Base-by-base conservation (phyloP, 2,329 filamentous ascomycete genomes). In the Hypoxylon sp. region DNA sequence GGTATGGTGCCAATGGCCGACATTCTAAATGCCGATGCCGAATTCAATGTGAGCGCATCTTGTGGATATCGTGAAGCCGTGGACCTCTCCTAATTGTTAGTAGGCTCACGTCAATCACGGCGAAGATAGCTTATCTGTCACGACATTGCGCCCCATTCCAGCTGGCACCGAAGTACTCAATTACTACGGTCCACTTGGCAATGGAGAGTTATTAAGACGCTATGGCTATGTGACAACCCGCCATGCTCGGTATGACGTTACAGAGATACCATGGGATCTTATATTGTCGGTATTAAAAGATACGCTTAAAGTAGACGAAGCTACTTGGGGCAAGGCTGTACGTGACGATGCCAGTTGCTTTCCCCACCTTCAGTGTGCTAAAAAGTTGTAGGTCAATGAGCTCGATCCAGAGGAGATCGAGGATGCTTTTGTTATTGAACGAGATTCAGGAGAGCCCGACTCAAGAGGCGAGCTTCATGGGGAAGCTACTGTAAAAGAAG, bases 1-100 rank as follows among this genome's bases (percentile, higher is more conserved):
- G 94, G 92, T 57, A 96, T 97, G 93, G 92, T 97, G 0, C 94
- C 94, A 1, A 87, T 98, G 83, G 94, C 94, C 0, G 94, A 97
- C 77, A 90, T 97, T 76, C 85, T 98, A 33, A 97, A 97, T 75
- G 93, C 94, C 0, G 93, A 97, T 78, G 94, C 92, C 3, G 90
- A 94, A 71, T 96, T 96, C 79, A 97, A 97, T 73, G 92, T 91
- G 73, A 74, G 85, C 78, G 51, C 68, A 56, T 68, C 42, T 24
- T 9, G 17, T 19, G 6, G 5, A 53, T 19, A 19, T 13, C 5
- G 19, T 6, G 13, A 26, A 17, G 6, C 17, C 8, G 17, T 44
- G 8, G 14, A 26, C 47, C 13, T 11, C 17, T 14, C 24, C 42
- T 65, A 29, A 72, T 44, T 39, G 6, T 50, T n/a, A 46, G 24